phyloP scores from a whole-genome alignment of 1,139 yeast genomes.

The Sugiyamaella japonica region DNA sequence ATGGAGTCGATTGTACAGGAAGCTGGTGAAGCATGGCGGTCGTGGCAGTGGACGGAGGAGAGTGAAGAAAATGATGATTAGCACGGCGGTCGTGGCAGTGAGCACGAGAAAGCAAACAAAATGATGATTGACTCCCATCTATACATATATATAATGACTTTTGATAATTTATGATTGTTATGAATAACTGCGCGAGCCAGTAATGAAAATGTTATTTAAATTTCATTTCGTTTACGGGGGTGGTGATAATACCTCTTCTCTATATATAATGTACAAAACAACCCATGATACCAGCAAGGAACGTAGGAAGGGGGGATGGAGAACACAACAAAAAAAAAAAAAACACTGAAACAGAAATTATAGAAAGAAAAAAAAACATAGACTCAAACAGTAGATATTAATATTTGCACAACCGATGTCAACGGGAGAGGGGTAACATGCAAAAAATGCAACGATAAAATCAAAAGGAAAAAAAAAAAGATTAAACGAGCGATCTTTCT shows the following conservation, averaged over 20 bases:
- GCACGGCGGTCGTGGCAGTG: slow-evolving; percentile 74
- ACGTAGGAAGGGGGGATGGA: not conserved
- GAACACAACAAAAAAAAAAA: not conserved
- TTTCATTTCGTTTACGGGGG: slow-evolving; percentile 12
- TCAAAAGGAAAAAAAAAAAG: not conserved
- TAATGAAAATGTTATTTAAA: not conserved
- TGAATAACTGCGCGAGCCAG: not conserved
- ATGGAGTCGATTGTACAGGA: slow-evolving; percentile 70
- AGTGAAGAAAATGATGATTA: slow-evolving; percentile 22
- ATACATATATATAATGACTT: slow-evolving; percentile 4
- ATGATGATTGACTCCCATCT: not conserved
- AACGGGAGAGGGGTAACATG: slow-evolving; percentile 7
- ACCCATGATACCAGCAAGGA: slow-evolving; percentile 7
- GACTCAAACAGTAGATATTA: slow-evolving; percentile 10
- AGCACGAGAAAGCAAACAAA: slow-evolving; percentile 38
- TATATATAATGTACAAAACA: slow-evolving; percentile 14
- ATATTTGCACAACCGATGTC: not conserved
- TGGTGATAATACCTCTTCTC: slow-evolving; percentile 6
- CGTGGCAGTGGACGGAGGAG: slow-evolving; percentile 63
- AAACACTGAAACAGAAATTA: not conserved
- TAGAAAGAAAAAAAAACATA: not conserved
- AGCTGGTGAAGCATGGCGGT: slow-evolving; percentile 88
- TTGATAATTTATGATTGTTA: slow-evolving; percentile 12
- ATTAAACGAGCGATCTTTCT: not conserved
- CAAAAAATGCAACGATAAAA: slow-evolving; percentile 1